Evolutionary conservation across 83 land plant genomes (phyloP), one percentile per base, ranked within the genome.

Genomic region (Larix sibirica): DNA sequence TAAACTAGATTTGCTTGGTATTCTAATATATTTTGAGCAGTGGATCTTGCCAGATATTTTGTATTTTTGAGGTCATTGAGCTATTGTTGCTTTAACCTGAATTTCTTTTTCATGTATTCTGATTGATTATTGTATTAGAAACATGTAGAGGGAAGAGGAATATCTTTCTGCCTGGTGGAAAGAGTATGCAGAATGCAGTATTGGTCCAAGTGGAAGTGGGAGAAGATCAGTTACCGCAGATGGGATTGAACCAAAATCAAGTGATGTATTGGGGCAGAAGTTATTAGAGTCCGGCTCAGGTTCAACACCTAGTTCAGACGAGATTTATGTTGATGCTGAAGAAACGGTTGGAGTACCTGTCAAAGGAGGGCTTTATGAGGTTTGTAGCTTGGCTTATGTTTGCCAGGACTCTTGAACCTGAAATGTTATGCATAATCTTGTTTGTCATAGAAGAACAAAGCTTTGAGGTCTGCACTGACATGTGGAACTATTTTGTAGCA

Each of bases 101-200:
- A 6, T 16, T 44, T 74, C 23, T 50, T 58, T 78, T 28, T 78
- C 14, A 59, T 58, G 8, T 5, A 28, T 59, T 56, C 20, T 56
- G 80, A 59, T 59, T 40, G 21, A 9, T n/a, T 16, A 2, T 26
- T 56, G 18, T 58, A 58, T 58, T 59, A 10, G 10, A 44, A 73
- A 73, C 23, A 66, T 50, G 78, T 89, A 97, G 98, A 88, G 91
- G 66, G 99, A 98, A 86, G 98, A 98, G 79, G 98, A 96, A 71
- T 79, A 93, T 77, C 96, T 98, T 18, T 86, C 96, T 65, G 63
- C 81, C 81, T n/a, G 98, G 98, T 98, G 99, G 99, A 94, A 84
- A 81, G 99, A 98, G 82, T 98, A 93, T 91, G 98, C 98, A 77
- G 99, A 98, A 81, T 91, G 97, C 84, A 96, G 98, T 91, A 94